Evolutionary conservation across 2,329 filamentous ascomycete species (phyloP), one percentile per base, ranked within the genome.

Genomic region (Dothistroma pini): DNA sequence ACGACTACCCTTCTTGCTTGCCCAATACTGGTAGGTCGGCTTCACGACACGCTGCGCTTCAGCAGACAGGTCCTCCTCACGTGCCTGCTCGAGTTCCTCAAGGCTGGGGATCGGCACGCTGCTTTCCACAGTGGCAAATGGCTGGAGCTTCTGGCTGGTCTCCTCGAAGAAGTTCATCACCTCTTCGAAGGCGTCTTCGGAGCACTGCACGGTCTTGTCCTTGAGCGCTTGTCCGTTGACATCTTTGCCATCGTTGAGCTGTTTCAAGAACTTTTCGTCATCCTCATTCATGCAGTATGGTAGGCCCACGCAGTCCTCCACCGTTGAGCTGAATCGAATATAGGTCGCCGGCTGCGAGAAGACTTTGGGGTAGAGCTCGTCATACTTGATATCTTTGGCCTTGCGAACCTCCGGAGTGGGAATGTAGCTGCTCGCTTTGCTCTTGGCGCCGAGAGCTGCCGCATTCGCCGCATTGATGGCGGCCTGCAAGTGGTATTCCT

Each of bases 401-500:
- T 81, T 77, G 66, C 84, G 79, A 64, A 85, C 85, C 70, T 88
- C 86, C 63, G 86, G 86, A 49, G 86, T 89, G 38, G 86, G 86
- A 67, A 89, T 89, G 74, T 86, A 86, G 62, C 85, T 83, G 69
- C 86, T 83, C 41, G 51, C 25, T 61, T 70, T 66, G 63, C 84
- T 79, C 76, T 86, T 86, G 58, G 83, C 83, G 63, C 83, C 84
- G 58, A 84, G 80, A 49, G 80, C 80, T 48, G 76, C 75, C 29
- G 77, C 77, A 69, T 82, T 81, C 50, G 81, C 80, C 56, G 85
- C 85, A 70, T 84, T 87, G 68, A 89, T 88, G 67, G 93, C 91
- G 64, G 89, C 90, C 80, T 97, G 93, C 68, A 97, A 82, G 87
- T 97, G 93, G 80, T 91, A 92, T 88, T 97, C 93, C 93, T 96